Base-by-base conservation (phyloP, 768 basidiomycete genomes). In the Amanita polypyramis region DNA sequence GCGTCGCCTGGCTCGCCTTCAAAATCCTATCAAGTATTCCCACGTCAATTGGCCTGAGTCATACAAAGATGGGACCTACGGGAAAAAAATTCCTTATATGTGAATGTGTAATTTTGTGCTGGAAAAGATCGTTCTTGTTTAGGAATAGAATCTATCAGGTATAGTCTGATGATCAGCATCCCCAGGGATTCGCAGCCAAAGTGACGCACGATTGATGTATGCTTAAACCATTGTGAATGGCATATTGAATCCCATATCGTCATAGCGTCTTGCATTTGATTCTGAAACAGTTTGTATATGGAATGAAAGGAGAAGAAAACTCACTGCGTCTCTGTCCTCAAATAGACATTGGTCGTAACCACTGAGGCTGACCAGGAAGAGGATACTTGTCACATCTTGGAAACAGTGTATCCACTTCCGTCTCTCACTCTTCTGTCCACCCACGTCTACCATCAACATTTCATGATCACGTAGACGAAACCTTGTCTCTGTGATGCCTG, bases 221-320 rank as follows among this genome's bases (percentile, higher is more conserved):
- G 79, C 65, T 88, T 87, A 69, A 96, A 96, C 92, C 92, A 96
- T 54, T 94, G 91, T 8, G 91, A 94, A 62, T 96, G 91, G 66
- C 91, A 94, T 75, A 97, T 94, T 35, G 91, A 92, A 56, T 97
- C 93, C 85, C 93, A 97, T 43, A 97, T 90, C n/a, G 90, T 90
- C 82, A 97, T 86, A 1, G 93, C 90, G 54, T 97, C 93, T 70
- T 94, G 88, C 92, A 97, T 95, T 81, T 95, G 93, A 60, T 97
- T 97, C 85, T 93, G 21, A 12, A 29, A 29, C 14, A 10, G 42
- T 40, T 35, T 54, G 21, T 25, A 23, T 9, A 8, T 23, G 17
- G 9, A 19, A 33, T 15, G 14, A n/a, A 8, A 17, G 21, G 43
- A 42, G 40, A 10, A 20, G 21, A 17, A 42, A 41, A 74, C 87